Conservation (phyloP, 1,139 yeast genomes). For the Geotrichum aggregatum region DNA sequence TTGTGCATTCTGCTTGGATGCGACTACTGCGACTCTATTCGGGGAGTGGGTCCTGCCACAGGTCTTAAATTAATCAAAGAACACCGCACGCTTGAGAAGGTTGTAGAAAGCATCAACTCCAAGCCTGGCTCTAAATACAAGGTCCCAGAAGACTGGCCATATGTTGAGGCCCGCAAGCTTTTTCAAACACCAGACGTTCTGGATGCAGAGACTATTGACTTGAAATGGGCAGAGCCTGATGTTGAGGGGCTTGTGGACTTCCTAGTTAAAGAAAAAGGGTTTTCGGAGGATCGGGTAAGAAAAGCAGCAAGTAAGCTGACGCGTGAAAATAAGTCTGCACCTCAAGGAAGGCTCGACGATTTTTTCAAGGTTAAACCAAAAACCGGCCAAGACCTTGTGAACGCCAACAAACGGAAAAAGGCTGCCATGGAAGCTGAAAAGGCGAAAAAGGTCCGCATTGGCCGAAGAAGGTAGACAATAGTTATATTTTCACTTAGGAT, state of each 20-base stretch:
- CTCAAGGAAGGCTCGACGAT: slow-evolving; percentile 89
- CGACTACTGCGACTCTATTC: slow-evolving; percentile 92
- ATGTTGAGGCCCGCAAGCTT: slow-evolving; percentile 76
- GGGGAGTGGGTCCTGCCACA: slow-evolving; percentile 93
- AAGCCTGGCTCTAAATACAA: slow-evolving; percentile 68
- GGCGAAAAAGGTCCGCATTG: slow-evolving; percentile 25
- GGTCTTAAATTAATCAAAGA: slow-evolving; percentile 85
- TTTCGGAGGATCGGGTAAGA: slow-evolving; percentile 85
- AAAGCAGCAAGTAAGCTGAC: slow-evolving; percentile 81
- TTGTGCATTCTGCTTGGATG: slow-evolving; percentile 91
- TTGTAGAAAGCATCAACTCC: slow-evolving; percentile 58
- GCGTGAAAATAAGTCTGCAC: slow-evolving; percentile 78
- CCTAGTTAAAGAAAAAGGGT: slow-evolving; percentile 74
- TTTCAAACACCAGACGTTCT: slow-evolving; percentile 77
- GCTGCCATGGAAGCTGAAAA: slow-evolving; percentile 28
- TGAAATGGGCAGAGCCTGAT: slow-evolving; percentile 69
- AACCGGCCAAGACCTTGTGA: slow-evolving; percentile 23
- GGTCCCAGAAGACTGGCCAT: slow-evolving; percentile 95
- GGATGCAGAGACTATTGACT: slow-evolving; percentile 53
- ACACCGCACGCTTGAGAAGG: slow-evolving; percentile 72
- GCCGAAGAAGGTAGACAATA: slow-evolving; percentile 16
- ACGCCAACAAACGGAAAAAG: slow-evolving; percentile 32
- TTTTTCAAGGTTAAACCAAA: slow-evolving; percentile 71
- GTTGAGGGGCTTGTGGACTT: slow-evolving; percentile 68
- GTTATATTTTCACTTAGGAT: neutral